Percentiles rank a stretch among this genome's conserved stretches.
phyloP scores from a whole-genome alignment of 345 rosid species.

The Citrus mangshanensis region DNA sequence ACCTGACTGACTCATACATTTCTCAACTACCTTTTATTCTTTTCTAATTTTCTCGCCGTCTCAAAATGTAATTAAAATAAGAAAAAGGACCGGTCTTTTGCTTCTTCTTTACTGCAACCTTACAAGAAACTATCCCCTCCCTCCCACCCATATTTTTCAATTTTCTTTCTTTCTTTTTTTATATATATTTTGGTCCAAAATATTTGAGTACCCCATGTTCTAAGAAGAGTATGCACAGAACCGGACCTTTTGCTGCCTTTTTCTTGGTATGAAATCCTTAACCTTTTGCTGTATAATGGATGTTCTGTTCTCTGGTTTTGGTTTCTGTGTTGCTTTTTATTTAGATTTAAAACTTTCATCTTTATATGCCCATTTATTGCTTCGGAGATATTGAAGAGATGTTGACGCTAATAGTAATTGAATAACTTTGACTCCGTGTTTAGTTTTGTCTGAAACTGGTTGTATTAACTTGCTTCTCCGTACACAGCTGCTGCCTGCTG shows the following conservation, averaged over 20 bases:
- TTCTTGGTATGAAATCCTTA: slow-evolving; percentile 29
- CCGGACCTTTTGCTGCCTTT: slow-evolving; percentile 10
- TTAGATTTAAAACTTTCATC: slow-evolving; percentile 15
- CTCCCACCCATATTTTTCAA: slow-evolving; percentile 12
- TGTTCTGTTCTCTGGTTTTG: slow-evolving; percentile 1
- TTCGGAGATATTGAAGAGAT: slow-evolving; percentile 22
- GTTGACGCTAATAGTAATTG: slow-evolving; percentile 15
- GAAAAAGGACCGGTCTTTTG: slow-evolving; percentile 5
- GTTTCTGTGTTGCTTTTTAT: slow-evolving; percentile 4
- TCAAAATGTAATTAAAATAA: background rate
- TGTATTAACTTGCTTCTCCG: background rate
- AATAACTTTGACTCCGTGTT: slow-evolving; percentile 1
- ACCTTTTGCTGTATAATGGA: background rate
- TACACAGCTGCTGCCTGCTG: background rate
- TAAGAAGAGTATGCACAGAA: slow-evolving; percentile 8
- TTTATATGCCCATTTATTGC: slow-evolving; percentile 10
- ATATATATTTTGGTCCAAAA: background rate
- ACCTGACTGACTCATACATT: slow-evolving; percentile 18
- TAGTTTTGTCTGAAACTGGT: background rate
- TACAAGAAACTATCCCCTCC: slow-evolving; percentile 11
- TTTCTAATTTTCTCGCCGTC: background rate
- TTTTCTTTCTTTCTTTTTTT: background rate
- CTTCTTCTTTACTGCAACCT: slow-evolving; percentile 49
- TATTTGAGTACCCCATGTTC: slow-evolving; percentile 24
- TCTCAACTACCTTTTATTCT: slow-evolving; percentile 34